Base-by-base conservation (phyloP, 176 grass and related monocot genomes). In the Hordeum marinum region DNA sequence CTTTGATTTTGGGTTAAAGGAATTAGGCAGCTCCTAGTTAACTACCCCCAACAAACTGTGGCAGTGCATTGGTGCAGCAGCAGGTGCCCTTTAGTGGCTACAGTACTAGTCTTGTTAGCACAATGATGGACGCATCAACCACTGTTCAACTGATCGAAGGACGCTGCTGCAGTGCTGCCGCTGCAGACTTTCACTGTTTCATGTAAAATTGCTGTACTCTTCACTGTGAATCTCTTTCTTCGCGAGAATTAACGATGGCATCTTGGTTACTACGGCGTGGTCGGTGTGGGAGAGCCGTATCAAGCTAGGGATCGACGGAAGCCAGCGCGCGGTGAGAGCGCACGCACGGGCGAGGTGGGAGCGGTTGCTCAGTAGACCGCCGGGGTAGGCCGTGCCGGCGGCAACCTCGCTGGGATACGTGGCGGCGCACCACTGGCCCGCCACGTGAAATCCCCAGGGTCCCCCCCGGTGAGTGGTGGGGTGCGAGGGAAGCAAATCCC, bases 401-500 rank as follows among this genome's bases (percentile, higher is more conserved):
- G 72, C 72, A 3, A 27, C 39, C 3, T 66, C 73, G 24, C 0
- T 31, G n/a, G 72, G 15, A 69, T 80, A 92, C 82, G 58, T 85
- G 91, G 74, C 74, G 37, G 63, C 25, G 67, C 35, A 8, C 6
- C 17, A 86, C n/a, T 63, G 88, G 87, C 24, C 11, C 29, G 60
- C 25, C 69, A 46, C 83, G 69, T 75, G 87, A 76, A 76, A 32
- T 27, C 77, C 77, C 77, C 9, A 21, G 57, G 68, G 32, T 29
- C 21, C 32, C 18, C 34, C 43, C 66, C 18, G 52, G 52, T 8
- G 76, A 11, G 7, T 2, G 68, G 84, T 72, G 85, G 80, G 75
- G 89, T 86, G 87, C 69, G 54, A 9, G 63, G 84, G 84, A 89
- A 29, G 87, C 87, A 92, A 84, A 80, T 80, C 84, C 87, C 90